Base-by-base conservation (phyloP, 805 yeast species). In the Candida ascalaphidarum region DNA sequence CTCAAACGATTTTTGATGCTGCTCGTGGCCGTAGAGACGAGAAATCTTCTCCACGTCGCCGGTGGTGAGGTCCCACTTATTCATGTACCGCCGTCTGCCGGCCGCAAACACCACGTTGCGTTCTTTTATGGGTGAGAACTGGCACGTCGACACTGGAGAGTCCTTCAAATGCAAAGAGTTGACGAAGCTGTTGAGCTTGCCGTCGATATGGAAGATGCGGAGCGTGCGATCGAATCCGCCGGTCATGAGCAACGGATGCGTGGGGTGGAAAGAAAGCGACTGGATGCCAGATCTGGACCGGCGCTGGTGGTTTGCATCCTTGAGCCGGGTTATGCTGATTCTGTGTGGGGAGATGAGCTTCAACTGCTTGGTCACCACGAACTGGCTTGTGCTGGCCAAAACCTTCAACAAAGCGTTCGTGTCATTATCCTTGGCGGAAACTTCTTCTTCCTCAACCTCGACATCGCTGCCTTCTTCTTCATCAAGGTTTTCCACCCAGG, bases 171-270 rank as follows among this genome's bases (percentile, higher is more conserved):
- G 84, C 36, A 89, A 59, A 24, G 95, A 77, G 4, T 95, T 80
- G 18, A 88, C 94, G 22, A 89, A 58, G 34, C 74, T 74, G 49
- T 92, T 92, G 33, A 56, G 50, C 45, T 81, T 82, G 11, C 97
- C 96, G 51, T 92, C 97, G 28, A 88, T 74, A 47, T 89, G 94
- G 52, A 78, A 92, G 10, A 92, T 65, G 41, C 98, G 68, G 30
- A 92, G 51, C 0, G 96, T 81, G 40, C 83, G 69, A 52, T 92
- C 99, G 50, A 80, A 88, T 14, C 99, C 99, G 32, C 92, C 94
- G 0, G 96, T 82, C 29, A 92, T 58, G 25, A 89, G 59, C 17
- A 92, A 61, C 22, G 98, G 95, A 41, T 78, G 84, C 6, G 68
- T 60, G 7, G 82, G 83, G 52, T 92, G 98, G 70, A 92, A 92